phyloP scores from a whole-genome alignment of 192 early-diverging fungal species.

The Rhizophagus sp. region DNA sequence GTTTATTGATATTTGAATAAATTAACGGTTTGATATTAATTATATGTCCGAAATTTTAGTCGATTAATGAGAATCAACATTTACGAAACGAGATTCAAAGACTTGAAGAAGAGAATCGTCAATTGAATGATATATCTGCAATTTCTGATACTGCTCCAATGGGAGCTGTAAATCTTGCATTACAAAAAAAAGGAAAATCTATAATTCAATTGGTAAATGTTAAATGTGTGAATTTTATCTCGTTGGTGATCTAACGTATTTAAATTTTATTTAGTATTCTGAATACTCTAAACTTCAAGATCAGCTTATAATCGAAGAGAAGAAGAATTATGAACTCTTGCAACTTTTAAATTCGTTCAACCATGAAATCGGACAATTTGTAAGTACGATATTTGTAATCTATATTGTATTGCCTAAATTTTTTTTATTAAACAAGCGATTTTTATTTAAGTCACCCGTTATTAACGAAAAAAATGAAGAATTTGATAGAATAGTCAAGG shows the following conservation, averaged over 20 bases:
- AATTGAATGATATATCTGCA: not conserved
- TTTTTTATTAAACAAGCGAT: not conserved
- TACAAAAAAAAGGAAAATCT: conserved; percentile 13
- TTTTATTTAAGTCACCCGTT: not conserved
- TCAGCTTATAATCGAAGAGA: not conserved
- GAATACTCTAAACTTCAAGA: conserved; percentile 18
- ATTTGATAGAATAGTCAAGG: not conserved
- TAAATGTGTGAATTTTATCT: not conserved
- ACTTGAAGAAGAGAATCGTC: not conserved
- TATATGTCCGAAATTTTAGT: not conserved
- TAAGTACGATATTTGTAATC: not conserved
- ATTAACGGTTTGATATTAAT: not conserved
- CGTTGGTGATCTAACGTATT: not conserved
- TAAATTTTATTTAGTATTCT: not conserved
- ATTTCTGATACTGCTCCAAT: not conserved
- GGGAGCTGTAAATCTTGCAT: not conserved
- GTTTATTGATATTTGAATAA: not conserved
- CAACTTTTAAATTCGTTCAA: conserved; percentile 2
- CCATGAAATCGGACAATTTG: conserved; percentile 2
- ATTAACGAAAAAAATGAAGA: not conserved
- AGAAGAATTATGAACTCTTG: not conserved
- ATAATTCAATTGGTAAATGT: conserved; percentile 12
- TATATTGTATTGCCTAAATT: not conserved
- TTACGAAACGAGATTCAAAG: not conserved
- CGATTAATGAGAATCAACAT: not conserved